Evolutionary conservation across 768 basidiomycete species (phyloP).

Genomic region (Tylopilus intermedius): DNA sequence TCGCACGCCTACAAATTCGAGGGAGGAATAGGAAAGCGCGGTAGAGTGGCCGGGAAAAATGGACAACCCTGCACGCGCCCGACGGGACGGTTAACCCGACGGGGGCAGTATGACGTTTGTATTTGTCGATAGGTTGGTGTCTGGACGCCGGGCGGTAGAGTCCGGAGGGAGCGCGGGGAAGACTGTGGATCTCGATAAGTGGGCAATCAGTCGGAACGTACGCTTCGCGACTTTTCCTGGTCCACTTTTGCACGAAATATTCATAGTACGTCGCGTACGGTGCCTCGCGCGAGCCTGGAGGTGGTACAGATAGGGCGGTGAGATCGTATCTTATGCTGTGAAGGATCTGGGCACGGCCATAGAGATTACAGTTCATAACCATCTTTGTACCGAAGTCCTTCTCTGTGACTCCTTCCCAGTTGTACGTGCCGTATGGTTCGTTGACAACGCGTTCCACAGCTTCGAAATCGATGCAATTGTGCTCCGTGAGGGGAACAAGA

Average conservation of each 20-base stretch:
- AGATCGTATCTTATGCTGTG: slow-evolving; percentile 60
- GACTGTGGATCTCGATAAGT: slow-evolving; percentile 50
- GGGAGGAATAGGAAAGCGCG: slow-evolving; percentile 58
- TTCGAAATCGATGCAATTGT: slow-evolving; percentile 51
- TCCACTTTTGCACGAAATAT: slow-evolving; percentile 54
- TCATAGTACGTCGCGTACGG: slow-evolving; percentile 50
- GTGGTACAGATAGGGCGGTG: slow-evolving; percentile 57
- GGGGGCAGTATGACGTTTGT: slow-evolving; percentile 19
- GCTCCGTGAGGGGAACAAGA: slow-evolving; percentile 57
- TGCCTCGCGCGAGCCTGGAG: slow-evolving; percentile 45
- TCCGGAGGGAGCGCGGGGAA: slow-evolving; percentile 40
- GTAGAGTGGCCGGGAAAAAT: slow-evolving; percentile 47
- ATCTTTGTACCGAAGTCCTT: slow-evolving; percentile 47
- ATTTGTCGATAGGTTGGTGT: slow-evolving; percentile 26
- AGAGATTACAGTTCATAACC: slow-evolving; percentile 50
- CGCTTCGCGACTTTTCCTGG: slow-evolving; percentile 40
- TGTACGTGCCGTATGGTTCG: slow-evolving; percentile 44
- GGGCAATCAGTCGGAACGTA: slow-evolving; percentile 53
- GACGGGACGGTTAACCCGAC: slow-evolving; percentile 36
- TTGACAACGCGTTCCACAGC: slow-evolving; percentile 48
- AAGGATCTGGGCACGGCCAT: slow-evolving; percentile 53
- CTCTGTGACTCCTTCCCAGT: slow-evolving; percentile 54
- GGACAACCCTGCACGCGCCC: slow-evolving; percentile 50
- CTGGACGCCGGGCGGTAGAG: slow-evolving; percentile 33
- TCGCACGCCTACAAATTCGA: slow-evolving; percentile 59